Conservation (phyloP, 75 land plant species). For the Picea glauca region DNA sequence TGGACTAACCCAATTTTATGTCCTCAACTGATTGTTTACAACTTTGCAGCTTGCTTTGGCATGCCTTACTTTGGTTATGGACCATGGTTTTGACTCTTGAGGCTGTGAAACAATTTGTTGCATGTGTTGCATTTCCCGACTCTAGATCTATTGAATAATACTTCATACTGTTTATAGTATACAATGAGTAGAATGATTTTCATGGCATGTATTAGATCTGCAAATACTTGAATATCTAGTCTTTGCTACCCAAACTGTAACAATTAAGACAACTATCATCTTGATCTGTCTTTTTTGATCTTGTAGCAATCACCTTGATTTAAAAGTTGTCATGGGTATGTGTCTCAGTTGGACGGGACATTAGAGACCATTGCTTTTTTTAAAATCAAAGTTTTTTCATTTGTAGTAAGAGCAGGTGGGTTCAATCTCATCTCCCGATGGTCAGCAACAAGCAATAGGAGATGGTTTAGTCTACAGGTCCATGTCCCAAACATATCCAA, state of each 20-base stretch:
- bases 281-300: neutral
- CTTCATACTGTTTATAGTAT: neutral
- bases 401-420: conserved; percentile 44
- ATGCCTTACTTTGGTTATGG: neutral
- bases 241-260: neutral
- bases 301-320: neutral
- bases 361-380: neutral
- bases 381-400: neutral
- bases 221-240: neutral
- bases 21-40: neutral
- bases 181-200: neutral
- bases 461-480: conserved; percentile 40
- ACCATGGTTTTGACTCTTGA: neutral
- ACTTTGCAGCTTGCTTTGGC: neutral
- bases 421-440: conserved; percentile 46
- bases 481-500: conserved; percentile 43
- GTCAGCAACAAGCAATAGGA: conserved; percentile 36
- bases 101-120: neutral
- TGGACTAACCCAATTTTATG: neutral
- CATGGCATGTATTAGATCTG: neutral
- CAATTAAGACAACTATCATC: neutral
- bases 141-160: neutral
- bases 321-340: neutral
- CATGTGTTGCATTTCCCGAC: neutral
- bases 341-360: neutral